Evolutionary conservation across 495 filamentous ascomycete species (phyloP).

Genomic region (Terfezia claveryi): DNA sequence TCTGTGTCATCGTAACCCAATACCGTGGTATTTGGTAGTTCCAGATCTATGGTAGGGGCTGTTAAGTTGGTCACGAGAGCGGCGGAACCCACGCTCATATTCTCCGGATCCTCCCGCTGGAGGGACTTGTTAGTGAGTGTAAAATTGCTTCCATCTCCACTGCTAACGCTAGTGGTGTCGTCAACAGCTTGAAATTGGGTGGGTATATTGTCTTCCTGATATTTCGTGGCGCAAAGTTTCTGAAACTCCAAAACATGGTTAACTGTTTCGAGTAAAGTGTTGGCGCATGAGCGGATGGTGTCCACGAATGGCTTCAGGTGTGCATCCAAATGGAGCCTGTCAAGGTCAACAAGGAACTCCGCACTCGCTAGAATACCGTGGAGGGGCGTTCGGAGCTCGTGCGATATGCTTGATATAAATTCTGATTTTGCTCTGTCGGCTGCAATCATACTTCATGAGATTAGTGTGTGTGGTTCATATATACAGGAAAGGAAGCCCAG

Average conservation of each 20-base stretch:
- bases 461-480: conserved; percentile 1
- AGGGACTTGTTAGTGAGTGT: no score
- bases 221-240: conserved; percentile 36
- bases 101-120: no score
- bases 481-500: not conserved
- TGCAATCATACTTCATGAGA: conserved; percentile 2
- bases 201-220: conserved; percentile 4
- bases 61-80: no score
- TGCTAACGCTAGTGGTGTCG: not conserved
- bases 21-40: no score
- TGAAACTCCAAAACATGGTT: conserved; percentile 56
- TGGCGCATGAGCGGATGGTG: conserved; percentile 52
- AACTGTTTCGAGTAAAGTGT: conserved; percentile 57
- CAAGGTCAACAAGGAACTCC: conserved; percentile 41
- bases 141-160: not conserved
- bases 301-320: conserved; percentile 43
- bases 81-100: no score
- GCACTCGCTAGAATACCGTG: conserved; percentile 53
- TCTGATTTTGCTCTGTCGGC: conserved; percentile 40
- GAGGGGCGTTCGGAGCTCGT: conserved; percentile 57
- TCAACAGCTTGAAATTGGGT: conserved; percentile 1
- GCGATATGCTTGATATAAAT: conserved; percentile 50
- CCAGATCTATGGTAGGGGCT: no score
- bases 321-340: conserved; percentile 20
- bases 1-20: conserved; percentile 7